Conservation (phyloP, 495 filamentous ascomycete species). For the Daldinia bambusicola region DNA sequence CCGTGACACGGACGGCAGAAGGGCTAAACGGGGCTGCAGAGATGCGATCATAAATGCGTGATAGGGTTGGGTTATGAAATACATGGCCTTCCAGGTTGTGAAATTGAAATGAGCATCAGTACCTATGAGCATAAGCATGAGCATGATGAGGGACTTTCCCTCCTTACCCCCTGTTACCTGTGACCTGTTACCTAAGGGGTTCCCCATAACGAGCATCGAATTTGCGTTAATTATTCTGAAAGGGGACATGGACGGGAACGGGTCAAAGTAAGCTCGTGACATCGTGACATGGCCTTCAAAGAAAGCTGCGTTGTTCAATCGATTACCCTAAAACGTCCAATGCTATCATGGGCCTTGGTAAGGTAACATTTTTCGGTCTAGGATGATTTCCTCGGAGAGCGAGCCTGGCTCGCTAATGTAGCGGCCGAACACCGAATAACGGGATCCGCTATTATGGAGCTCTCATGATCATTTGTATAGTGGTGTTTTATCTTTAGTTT, state of each 20-base stretch:
- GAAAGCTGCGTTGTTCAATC: slow-evolving; percentile 16
- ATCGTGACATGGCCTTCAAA: not conserved
- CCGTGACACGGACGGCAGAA: slow-evolving; percentile 28
- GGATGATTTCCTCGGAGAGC: slow-evolving; percentile 29
- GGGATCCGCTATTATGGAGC: slow-evolving; percentile 15
- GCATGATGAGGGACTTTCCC: slow-evolving; percentile 37
- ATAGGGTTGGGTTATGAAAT: too few relatives aligned
- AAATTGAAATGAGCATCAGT: not conserved
- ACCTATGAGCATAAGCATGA: not conserved
- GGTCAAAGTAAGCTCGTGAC: slow-evolving; percentile 11
- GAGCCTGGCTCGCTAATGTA: slow-evolving; percentile 24
- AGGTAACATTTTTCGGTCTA: slow-evolving; percentile 30
- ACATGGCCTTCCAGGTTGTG: not conserved
- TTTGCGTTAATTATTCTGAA: slow-evolving; percentile 23
- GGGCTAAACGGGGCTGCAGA: slow-evolving; percentile 42
- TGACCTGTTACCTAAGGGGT: too few relatives aligned
- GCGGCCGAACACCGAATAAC: slow-evolving; percentile 35
- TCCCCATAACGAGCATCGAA: slow-evolving; percentile 4
- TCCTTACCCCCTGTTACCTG: not conserved
- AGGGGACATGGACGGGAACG: not conserved
- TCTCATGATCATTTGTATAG: slow-evolving; percentile 22
- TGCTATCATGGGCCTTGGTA: slow-evolving; percentile 13
- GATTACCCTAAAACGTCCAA: slow-evolving; percentile 2
- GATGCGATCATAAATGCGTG: slow-evolving; percentile 32
- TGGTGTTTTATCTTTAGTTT: slow-evolving; percentile 23